Percentiles rank a stretch among this genome's conserved stretches.
Evolutionary conservation across 1,139 yeast species (phyloP).

Genomic region (Pichia sp.): DNA sequence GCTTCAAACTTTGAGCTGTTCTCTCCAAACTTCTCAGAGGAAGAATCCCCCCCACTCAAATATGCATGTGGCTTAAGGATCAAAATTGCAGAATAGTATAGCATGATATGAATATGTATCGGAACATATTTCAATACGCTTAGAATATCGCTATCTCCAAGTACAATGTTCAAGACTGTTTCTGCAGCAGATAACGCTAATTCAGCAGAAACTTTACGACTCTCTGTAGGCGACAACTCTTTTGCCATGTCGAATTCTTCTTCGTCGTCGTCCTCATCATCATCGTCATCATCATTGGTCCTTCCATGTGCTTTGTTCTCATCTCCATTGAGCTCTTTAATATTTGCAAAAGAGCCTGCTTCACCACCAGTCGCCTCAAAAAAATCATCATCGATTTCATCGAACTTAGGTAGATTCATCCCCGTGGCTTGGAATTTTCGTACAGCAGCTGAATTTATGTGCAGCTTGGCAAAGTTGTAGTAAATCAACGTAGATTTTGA

Average conservation of each 20-base stretch:
- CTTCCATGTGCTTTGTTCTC: constrained; percentile 12
- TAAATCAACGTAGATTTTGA: constrained; percentile 66
- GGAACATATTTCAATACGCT: constrained; percentile 61
- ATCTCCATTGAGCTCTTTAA: constrained; percentile 3
- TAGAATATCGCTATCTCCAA: constrained; percentile 56
- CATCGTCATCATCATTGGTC: constrained; percentile 9
- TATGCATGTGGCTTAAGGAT: constrained; percentile 46
- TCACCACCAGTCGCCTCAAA: constrained; percentile 25
- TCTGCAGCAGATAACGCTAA: constrained; percentile 62
- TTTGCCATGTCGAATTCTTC: constrained; percentile 32
- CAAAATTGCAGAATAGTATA: constrained; percentile 61
- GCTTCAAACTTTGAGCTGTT: constrained; percentile 21
- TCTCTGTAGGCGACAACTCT: constrained; percentile 36
- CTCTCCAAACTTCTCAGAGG: background rate
- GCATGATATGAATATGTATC: constrained; percentile 66
- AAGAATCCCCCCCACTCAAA: constrained; percentile 23
- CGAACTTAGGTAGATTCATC: constrained; percentile 40
- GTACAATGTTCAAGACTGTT: constrained; percentile 55
- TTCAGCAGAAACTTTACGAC: constrained; percentile 37
- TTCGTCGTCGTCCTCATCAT: constrained; percentile 18
- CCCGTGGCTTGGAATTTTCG: constrained; percentile 40
- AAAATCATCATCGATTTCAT: constrained; percentile 23
- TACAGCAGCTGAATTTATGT: constrained; percentile 56
- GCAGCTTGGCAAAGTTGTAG: constrained; percentile 73
- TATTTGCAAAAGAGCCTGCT: background rate